These are phyloP conservation scores for Coniochaeta pulveracea DNA, from an alignment of 2,329 filamentous ascomycete species.

Conservation along the genomic window DNA sequence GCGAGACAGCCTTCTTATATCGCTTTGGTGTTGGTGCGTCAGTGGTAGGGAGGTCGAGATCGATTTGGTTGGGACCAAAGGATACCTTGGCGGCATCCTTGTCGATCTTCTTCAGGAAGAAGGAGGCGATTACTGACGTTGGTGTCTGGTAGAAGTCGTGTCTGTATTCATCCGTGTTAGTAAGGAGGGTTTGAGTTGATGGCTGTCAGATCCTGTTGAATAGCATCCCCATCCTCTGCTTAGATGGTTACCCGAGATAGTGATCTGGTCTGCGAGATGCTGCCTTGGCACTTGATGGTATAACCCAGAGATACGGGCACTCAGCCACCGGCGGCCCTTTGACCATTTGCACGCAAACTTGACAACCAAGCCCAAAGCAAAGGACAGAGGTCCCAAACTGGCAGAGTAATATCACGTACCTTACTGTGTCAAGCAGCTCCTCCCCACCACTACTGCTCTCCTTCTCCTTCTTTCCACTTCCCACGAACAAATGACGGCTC, in stretches of 20 bases:
- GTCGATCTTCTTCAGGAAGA: slow-evolving; percentile 96
- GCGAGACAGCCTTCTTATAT: slow-evolving; percentile 60
- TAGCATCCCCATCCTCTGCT: no score
- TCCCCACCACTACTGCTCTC: slow-evolving; percentile 37
- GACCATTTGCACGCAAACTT: neutral
- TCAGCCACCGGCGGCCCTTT: slow-evolving; percentile 2
- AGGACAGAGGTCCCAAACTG: neutral
- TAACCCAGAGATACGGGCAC: slow-evolving; percentile 4
- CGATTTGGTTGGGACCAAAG: slow-evolving; percentile 52
- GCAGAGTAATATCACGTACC: slow-evolving; percentile 34
- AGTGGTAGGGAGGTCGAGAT: slow-evolving; percentile 74
- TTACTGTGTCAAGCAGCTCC: slow-evolving; percentile 67
- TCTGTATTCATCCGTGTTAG: slow-evolving; percentile 25
- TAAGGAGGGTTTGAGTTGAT: no score
- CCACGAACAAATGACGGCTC: slow-evolving; percentile 72
- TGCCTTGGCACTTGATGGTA: no score
- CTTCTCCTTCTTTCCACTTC: slow-evolving; percentile 54
- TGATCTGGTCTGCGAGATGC: no score
- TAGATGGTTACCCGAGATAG: no score
- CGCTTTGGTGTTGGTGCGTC: slow-evolving; percentile 63
- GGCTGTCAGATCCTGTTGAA: no score
- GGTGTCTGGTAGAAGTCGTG: slow-evolving; percentile 94
- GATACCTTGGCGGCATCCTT: slow-evolving; percentile 64
- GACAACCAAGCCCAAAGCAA: slow-evolving; percentile 5
- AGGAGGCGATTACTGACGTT: slow-evolving; percentile 72